A percentile compares a stretch with the other conserved stretches of the same genome.
Evolutionary conservation across 306 rosid genomes (phyloP).

Genomic region (Glycyrrhiza uralensis): DNA sequence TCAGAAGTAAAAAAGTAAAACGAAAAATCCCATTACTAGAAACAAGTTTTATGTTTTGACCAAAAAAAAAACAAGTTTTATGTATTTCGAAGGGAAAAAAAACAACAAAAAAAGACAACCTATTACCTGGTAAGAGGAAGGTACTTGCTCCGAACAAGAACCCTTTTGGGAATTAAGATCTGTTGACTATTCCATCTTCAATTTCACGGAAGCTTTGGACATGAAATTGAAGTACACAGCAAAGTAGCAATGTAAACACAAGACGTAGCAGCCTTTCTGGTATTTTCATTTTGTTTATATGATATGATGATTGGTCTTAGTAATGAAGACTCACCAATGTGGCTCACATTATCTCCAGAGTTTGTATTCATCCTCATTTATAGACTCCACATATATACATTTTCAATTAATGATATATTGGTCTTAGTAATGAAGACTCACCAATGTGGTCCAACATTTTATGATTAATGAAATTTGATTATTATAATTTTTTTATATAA

Average conservation of each 20-base stretch:
- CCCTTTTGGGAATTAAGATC: constrained; percentile 44
- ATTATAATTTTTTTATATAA: too few relatives aligned
- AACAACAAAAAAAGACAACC: background rate
- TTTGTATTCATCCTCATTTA: background rate
- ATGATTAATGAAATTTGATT: too few relatives aligned
- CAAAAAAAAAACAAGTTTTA: background rate
- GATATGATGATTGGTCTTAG: too few relatives aligned
- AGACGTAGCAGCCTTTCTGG: background rate
- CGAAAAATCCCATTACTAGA: background rate
- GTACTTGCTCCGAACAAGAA: constrained; percentile 63
- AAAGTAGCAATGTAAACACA: background rate
- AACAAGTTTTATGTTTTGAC: too few relatives aligned
- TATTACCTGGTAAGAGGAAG: constrained; percentile 57
- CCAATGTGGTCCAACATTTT: too few relatives aligned
- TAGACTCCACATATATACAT: background rate
- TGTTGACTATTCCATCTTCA: constrained; percentile 27
- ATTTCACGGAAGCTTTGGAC: background rate
- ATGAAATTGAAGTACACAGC: constrained; percentile 19
- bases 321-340: too few relatives aligned
- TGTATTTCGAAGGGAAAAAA: background rate
- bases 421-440: too few relatives aligned
- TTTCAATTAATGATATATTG: background rate
- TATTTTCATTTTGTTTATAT: constrained; percentile 6
- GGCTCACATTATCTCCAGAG: background rate
- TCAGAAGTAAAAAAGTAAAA: background rate